These are phyloP conservation scores for Brassica incana DNA, from an alignment of 345 rosid genomes.

Conservation along the genomic window DNA sequence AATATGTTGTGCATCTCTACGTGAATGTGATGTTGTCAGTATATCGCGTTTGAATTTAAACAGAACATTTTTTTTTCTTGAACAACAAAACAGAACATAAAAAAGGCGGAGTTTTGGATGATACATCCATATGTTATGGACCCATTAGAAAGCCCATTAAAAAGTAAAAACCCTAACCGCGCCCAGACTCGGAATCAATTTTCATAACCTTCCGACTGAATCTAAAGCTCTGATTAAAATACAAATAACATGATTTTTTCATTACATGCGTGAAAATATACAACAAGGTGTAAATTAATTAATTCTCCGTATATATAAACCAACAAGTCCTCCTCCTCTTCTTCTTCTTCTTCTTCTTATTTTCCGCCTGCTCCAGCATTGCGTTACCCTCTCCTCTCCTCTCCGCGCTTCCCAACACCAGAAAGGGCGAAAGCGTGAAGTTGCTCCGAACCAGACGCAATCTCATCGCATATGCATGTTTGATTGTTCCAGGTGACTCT, in stretches of 20 bases:
- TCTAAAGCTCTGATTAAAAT: background rate
- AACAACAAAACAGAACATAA: background rate
- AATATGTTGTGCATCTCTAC: no score
- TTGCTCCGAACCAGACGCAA: slow-evolving; percentile 8
- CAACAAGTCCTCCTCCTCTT: slow-evolving; percentile 10
- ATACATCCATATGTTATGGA: background rate
- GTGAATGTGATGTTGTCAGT: no score
- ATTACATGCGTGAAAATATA: background rate
- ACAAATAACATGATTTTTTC: background rate
- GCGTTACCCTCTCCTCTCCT: slow-evolving; percentile 30
- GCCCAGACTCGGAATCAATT: background rate
- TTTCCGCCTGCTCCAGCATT: slow-evolving; percentile 18
- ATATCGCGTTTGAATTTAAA: background rate
- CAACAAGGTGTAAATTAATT: background rate
- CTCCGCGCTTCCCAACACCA: background rate
- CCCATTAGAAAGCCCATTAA: background rate
- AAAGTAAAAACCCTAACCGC: background rate
- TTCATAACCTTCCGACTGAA: background rate
- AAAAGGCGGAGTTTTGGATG: background rate
- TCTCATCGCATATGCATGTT: background rate
- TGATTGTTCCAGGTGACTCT: background rate
- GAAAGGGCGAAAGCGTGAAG: background rate
- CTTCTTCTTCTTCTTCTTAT: background rate
- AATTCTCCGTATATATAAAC: slow-evolving; percentile 13
- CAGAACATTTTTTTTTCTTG: background rate